These are phyloP conservation scores for Colletotrichum sp. DNA, from an alignment of 2,329 filamentous ascomycete species.

Conservation along the genomic window DNA sequence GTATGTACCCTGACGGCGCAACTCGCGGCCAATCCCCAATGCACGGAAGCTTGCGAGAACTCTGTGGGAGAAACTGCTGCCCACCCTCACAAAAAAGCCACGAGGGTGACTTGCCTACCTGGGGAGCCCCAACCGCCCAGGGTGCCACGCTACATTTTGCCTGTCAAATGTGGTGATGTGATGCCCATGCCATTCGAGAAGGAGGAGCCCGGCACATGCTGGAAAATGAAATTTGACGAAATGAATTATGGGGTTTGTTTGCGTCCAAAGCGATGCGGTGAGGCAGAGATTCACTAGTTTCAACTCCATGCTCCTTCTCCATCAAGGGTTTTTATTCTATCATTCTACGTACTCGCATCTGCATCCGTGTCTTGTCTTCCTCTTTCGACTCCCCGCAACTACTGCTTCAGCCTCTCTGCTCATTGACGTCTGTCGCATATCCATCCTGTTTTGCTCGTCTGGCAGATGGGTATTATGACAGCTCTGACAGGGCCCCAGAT, in stretches of 20 bases:
- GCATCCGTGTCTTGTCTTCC: background rate
- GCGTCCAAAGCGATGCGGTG: constrained; percentile 1
- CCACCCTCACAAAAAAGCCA: background rate
- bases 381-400: background rate
- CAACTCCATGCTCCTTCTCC: background rate
- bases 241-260: constrained; percentile 3
- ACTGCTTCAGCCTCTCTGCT: background rate
- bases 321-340: background rate
- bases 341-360: background rate
- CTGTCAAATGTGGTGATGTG: background rate
- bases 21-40: background rate
- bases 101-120: background rate
- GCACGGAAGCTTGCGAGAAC: background rate
- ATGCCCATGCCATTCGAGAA: background rate
- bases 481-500: background rate
- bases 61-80: background rate
- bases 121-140: constrained; percentile 6
- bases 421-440: background rate
- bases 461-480: background rate
- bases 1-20: background rate
- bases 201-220: background rate
- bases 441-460: background rate
- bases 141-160: constrained; percentile 11
- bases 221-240: background rate
- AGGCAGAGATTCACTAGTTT: background rate